Conservation (phyloP, 2,329 filamentous ascomycete genomes). For the Alternaria sp. region DNA sequence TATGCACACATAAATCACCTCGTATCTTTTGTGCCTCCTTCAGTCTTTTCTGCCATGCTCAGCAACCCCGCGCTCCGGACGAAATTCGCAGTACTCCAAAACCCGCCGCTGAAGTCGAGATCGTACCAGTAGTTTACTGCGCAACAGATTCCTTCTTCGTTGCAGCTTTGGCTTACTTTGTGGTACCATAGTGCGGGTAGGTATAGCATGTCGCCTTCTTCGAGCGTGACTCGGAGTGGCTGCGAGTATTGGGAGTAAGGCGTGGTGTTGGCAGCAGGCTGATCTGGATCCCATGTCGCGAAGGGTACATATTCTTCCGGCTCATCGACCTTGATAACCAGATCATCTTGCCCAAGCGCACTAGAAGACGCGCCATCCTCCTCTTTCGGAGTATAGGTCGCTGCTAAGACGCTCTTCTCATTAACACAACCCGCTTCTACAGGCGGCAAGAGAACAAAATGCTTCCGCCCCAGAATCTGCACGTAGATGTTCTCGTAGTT, state of each 20-base stretch:
- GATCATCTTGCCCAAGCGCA: constrained; percentile 9
- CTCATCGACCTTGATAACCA: constrained; percentile 43
- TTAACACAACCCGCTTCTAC: constrained; percentile 72
- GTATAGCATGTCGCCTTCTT: constrained; percentile 81
- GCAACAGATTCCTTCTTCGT: constrained; percentile 73
- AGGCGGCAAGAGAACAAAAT: constrained; percentile 77
- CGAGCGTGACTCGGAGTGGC: constrained; percentile 70
- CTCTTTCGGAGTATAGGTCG: constrained; percentile 59
- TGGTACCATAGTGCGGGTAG: constrained; percentile 83
- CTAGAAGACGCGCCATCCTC: constrained; percentile 13
- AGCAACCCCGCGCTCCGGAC: constrained; percentile 42
- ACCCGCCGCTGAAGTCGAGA: constrained; percentile 74
- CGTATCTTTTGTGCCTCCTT: neutral
- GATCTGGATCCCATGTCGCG: constrained; percentile 76
- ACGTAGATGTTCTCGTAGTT: constrained; percentile 88
- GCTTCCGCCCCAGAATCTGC: constrained; percentile 74
- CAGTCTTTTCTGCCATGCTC: constrained; percentile 5
- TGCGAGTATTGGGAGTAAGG: constrained; percentile 64
- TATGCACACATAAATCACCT: neutral
- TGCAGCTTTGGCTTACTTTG: constrained; percentile 76
- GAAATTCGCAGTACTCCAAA: constrained; percentile 68
- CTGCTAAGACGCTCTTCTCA: constrained; percentile 64
- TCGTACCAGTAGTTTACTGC: constrained; percentile 90
- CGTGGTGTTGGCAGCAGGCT: constrained; percentile 55
- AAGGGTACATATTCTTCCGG: constrained; percentile 65